Base-by-base conservation (phyloP, 2,329 filamentous ascomycete species). In the Ophiostoma sp. region DNA sequence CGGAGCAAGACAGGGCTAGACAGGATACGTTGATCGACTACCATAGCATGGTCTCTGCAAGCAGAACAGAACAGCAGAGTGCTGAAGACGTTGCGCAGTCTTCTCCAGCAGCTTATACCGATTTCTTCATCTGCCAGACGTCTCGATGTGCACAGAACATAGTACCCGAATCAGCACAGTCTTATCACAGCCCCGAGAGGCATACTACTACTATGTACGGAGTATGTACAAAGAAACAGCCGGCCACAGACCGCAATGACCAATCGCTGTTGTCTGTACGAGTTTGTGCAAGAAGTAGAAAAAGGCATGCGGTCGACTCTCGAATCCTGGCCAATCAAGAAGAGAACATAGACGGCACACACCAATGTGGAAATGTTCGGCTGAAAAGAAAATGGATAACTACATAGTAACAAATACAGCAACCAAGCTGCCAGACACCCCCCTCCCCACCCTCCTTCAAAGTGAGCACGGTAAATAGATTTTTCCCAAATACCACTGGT, bases 301-400 rank as follows among this genome's bases (percentile, higher is more conserved):
- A 57, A 57, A 57, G 10, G 11, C 10, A 57, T 57, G 17, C 23
- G 10, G 52, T 57, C 23, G 23, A 27, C n/a, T 10, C 23, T 57
- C 52, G 52, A 57, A 15, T 68, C 41, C 54, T 36, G 41, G 48
- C 48, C 57, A 33, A 68, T 69, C 62, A 62, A 33, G 27, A 33
- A 10, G 57, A 33, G 11, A 62, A 31, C 11, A 62, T 62, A 33
- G 57, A 33, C 7, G n/a, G 52, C 52, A 57, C 7, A 48, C 44
- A 27, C 33, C 57, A 62, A 62, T 31, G 17, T 48, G 44, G 44
- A 48, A n/a, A 48, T 48, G 44, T n/a, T 48, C 44, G 44, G 44
- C 17, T 48, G 52, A 57, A 27, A 27, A 31, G n/a, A 54, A 4
- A 54, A 54, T 54, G 17, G 20, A 48, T 48, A 48, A 20, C 20